Conservation (phyloP, 179 eudicot species). For the Beta macrorhiza region DNA sequence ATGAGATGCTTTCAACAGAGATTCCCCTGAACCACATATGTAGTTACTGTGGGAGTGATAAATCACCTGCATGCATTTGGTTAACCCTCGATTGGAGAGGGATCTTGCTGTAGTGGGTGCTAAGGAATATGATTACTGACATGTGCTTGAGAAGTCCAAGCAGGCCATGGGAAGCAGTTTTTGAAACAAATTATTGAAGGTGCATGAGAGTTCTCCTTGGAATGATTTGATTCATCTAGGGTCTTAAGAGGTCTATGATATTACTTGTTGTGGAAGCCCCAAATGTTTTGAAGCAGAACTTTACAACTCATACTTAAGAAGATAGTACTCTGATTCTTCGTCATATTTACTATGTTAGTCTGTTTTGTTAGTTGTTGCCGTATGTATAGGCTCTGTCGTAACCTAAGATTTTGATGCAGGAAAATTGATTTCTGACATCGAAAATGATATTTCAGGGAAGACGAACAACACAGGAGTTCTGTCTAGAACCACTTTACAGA, state of each 20-base stretch:
- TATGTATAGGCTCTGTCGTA: not conserved
- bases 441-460: conserved; percentile 51
- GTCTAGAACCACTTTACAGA: conserved; percentile 50
- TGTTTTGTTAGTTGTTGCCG: not conserved
- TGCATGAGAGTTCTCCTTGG: no score
- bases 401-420: not conserved
- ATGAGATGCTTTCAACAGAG: not conserved
- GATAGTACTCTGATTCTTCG: not conserved
- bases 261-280: no score
- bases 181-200: no score
- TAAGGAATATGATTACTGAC: no score
- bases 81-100: not conserved
- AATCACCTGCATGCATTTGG: not conserved
- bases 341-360: no score
- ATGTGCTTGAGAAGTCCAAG: no score
- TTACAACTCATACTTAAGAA: no score
- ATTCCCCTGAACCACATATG: not conserved
- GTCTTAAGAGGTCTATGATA: no score
- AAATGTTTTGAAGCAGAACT: no score
- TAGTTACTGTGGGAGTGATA: not conserved
- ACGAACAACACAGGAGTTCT: conserved; percentile 67
- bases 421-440: not conserved
- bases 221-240: no score
- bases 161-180: no score
- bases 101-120: not conserved